Evolutionary conservation across 169 alveolate genomes (phyloP), one percentile per base, ranked within the genome.

Genomic region (Theileria sp.): DNA sequence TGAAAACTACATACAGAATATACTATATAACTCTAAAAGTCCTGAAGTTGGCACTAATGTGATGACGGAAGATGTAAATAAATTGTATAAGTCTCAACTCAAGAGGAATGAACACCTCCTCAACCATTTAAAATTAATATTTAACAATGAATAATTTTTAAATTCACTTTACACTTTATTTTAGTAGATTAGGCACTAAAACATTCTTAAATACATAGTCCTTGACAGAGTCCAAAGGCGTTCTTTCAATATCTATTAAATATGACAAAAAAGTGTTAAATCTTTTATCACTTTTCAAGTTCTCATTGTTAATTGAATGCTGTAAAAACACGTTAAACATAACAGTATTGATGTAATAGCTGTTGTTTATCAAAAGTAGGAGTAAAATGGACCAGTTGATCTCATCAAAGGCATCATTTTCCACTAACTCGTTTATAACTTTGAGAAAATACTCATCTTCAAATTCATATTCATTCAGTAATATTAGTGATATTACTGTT

Each of bases 51-150:
- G 19, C 54, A 44, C 3, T 13, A 44, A 44, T 15, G 4, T 44
- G 8, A 44, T 44, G 54, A 8, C 54, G 1, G 54, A 44, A 44
- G 54, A 44, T 44, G 54, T 44, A 44, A 44, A 44, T 8, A 44
- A 44, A 8, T 44, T 44, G 54, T 44, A 44, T 44, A 44, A 44
- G 8, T 19, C 32, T 13, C 67, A 58, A 8, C 67, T 58, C 32
- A 19, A 58, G 67, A 58, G 67, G 34, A 58, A 58, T n/a, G 67
- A 58, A 25, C 26, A 17, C 36, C 32, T 58, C 67, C 36, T 25
- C 28, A 58, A 58, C 67, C 67, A 58, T 25, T 21, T 58, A 25
- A 58, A 58, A 58, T 58, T 58, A 25, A 58, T 58, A 44, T 44
- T 44, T 44, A 44, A 44, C 54, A 44, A 44, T 13, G 54, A 44